These are phyloP conservation scores for Microdochium nivale DNA, from an alignment of 2,329 filamentous ascomycete species.

Conservation along the genomic window DNA sequence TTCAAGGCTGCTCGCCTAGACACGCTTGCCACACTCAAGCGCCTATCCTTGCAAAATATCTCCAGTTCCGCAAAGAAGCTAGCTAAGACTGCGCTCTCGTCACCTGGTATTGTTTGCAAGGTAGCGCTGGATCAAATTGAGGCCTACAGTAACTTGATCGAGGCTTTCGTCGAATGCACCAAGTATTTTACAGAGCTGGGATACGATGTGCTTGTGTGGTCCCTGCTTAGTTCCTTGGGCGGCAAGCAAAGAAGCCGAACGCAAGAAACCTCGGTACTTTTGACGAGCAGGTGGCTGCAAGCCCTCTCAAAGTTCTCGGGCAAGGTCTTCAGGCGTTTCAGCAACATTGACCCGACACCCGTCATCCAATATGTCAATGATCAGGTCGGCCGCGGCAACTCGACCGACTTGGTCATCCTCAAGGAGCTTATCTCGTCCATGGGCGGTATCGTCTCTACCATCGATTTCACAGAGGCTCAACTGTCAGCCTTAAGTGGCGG, in stretches of 20 bases:
- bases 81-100: constrained; percentile 86
- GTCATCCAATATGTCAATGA: constrained; percentile 84
- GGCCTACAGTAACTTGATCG: constrained; percentile 88
- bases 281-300: constrained; percentile 88
- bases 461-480: constrained; percentile 82
- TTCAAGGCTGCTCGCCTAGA: constrained; percentile 71
- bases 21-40: constrained; percentile 79
- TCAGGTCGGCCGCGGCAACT: constrained; percentile 73
- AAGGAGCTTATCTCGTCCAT: constrained; percentile 86
- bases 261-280: constrained; percentile 52
- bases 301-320: constrained; percentile 87
- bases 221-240: constrained; percentile 65
- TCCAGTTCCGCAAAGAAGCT: constrained; percentile 78
- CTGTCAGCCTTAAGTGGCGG: constrained; percentile 84
- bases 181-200: constrained; percentile 89
- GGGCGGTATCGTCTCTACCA: constrained; percentile 83
- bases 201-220: constrained; percentile 91
- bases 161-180: constrained; percentile 88
- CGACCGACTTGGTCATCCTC: constrained; percentile 83
- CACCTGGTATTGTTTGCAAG: constrained; percentile 84
- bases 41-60: constrained; percentile 80
- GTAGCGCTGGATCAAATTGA: constrained; percentile 87
- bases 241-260: constrained; percentile 55
- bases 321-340: constrained; percentile 79
- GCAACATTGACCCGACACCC: constrained; percentile 73